Evolutionary conservation across 371 early-diverging fungal species (phyloP).

Genomic region (Mortierella sp.): DNA sequence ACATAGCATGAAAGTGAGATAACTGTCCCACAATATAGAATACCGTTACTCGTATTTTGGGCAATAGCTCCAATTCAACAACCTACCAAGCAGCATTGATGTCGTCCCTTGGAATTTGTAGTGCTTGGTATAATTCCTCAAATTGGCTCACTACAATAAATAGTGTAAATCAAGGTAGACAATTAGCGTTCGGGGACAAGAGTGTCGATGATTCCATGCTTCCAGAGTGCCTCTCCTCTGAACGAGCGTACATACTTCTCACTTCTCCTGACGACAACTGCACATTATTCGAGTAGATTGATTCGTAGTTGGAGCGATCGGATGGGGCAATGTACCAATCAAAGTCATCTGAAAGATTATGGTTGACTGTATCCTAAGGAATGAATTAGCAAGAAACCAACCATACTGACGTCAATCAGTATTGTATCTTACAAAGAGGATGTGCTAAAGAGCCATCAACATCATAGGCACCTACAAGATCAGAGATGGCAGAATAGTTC

Average conservation of each 20-base stretch:
- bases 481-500: slow-evolving; percentile 51
- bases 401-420: not conserved
- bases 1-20: not conserved
- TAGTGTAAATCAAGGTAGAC: not conserved
- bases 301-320: slow-evolving; percentile 77
- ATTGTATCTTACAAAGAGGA: not conserved
- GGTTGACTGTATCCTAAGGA: slow-evolving; percentile 42
- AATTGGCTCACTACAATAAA: slow-evolving; percentile 66
- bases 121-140: slow-evolving; percentile 71
- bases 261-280: slow-evolving; percentile 70
- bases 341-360: slow-evolving; percentile 66
- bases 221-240: not conserved
- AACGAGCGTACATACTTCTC: slow-evolving; percentile 61
- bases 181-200: not conserved
- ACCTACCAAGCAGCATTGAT: slow-evolving; percentile 71
- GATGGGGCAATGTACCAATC: slow-evolving; percentile 82
- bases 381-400: not conserved
- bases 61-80: not conserved
- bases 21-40: not conserved
- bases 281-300: slow-evolving; percentile 70
- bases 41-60: not conserved
- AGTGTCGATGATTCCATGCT: not conserved
- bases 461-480: slow-evolving; percentile 27
- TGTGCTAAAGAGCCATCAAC: not conserved
- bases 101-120: slow-evolving; percentile 70